A percentile compares a stretch with the other conserved stretches of the same genome.
Conservation (phyloP, 1,139 yeast species). For the Blastobotrys raffinosifermentans region DNA sequence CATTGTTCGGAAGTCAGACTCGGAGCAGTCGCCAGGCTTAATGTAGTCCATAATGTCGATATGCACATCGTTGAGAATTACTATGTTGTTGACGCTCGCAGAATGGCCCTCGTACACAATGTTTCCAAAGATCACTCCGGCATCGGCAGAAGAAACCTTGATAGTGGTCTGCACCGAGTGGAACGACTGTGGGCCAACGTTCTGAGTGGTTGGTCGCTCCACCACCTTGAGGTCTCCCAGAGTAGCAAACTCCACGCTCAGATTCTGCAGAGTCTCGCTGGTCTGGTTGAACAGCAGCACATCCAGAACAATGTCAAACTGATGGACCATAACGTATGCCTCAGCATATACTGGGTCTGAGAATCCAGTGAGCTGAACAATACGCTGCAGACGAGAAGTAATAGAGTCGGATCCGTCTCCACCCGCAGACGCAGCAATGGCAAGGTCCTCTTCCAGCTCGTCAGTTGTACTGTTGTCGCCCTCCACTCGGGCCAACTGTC, state of each 20-base stretch:
- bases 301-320: conserved; percentile 91
- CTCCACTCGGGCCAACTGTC: conserved; percentile 65
- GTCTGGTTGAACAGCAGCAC: conserved; percentile 95
- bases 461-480: conserved; percentile 34
- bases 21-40: conserved; percentile 87
- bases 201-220: conserved; percentile 88
- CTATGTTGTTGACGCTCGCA: conserved; percentile 84
- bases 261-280: conserved; percentile 78
- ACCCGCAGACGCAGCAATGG: conserved; percentile 40
- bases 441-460: conserved; percentile 30
- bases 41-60: conserved; percentile 97
- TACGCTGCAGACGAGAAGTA: conserved; percentile 76
- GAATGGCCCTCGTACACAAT: conserved; percentile 95
- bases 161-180: conserved; percentile 82
- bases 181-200: conserved; percentile 95
- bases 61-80: conserved; percentile 89
- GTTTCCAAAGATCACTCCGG: conserved; percentile 96
- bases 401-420: conserved; percentile 50
- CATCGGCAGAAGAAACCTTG: conserved; percentile 94
- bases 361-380: conserved; percentile 92
- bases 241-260: conserved; percentile 93
- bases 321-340: conserved; percentile 91
- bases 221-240: conserved; percentile 93
- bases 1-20: conserved; percentile 89
- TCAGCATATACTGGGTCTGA: conserved; percentile 98